Evolutionary conservation across 2,329 filamentous ascomycete species (phyloP).

Genomic region (Trichophyton mentagrophytes): DNA sequence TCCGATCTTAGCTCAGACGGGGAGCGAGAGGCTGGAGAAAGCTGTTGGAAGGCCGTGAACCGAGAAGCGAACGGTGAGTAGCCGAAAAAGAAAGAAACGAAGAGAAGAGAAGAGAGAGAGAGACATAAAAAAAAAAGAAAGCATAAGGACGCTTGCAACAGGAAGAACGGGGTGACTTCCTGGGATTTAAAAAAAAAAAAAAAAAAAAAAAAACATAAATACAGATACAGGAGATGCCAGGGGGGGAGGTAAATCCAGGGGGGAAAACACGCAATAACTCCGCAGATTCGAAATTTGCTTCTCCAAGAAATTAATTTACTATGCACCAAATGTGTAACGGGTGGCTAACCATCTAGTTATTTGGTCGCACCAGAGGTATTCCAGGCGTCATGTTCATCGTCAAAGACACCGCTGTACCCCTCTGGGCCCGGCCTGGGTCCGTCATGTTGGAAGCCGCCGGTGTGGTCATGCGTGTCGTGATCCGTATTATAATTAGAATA

Average conservation of each 20-base stretch:
- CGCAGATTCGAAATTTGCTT: not conserved
- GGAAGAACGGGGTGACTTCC: not conserved
- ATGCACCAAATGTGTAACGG: constrained; percentile 1
- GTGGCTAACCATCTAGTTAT: not conserved
- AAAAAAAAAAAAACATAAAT: not conserved
- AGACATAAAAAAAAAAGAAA: too few species aligned
- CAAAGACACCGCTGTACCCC: constrained; percentile 14
- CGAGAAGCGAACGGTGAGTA: not conserved
- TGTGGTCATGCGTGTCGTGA: not conserved
- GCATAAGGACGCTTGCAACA: not conserved
- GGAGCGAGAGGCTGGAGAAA: not conserved
- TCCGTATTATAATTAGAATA: constrained; percentile 2
- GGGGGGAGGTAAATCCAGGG: not conserved
- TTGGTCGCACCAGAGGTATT: constrained; percentile 9
- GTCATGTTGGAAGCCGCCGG: not conserved
- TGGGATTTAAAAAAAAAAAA: not conserved
- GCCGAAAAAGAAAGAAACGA: too few species aligned
- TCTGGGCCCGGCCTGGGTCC: not conserved
- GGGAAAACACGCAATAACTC: not conserved
- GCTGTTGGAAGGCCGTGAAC: not conserved
- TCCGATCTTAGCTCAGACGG: not conserved
- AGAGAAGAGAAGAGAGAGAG: too few species aligned
- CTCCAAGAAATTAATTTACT: not conserved
- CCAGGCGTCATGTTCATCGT: constrained; percentile 23
- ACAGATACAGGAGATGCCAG: too few species aligned